Base-by-base conservation (phyloP, 2,329 filamentous ascomycete species). In the Exserohilum turcica region DNA sequence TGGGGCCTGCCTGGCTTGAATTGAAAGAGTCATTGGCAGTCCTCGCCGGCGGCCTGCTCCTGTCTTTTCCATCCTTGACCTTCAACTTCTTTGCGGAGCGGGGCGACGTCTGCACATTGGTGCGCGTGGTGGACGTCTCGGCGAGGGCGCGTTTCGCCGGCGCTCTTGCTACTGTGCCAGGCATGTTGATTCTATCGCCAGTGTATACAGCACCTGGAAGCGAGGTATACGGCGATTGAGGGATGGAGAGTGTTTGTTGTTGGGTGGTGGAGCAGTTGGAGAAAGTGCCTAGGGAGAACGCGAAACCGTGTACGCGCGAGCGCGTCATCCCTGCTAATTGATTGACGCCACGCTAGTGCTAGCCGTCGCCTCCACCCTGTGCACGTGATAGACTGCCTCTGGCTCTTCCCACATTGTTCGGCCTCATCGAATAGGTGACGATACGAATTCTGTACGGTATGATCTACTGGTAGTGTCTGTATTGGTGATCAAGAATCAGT, bases 1-100 rank as follows among this genome's bases (percentile, higher is more conserved):
- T 96, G 78, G 96, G 97, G 74, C 54, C 60, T 92, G 91, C 89
- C 92, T 59, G 85, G 89, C 93, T 58, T 82, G 54, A 86, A 72
- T 68, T 63, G 48, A 74, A 71, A 5, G 86, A 87, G 59, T 82
- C 84, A 61, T 84, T 83, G 9, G 77, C 80, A n/a, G 78, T 80
- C 70, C 83, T 84, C 62, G 88, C 84, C 3, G 87, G 87, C 48
- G 85, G 83, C 48, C 89, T 81, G 52, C 82, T 82, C 28, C 80
- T 78, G 10, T 80, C 77, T 13, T 82, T 83, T 21, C 83, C 78
- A 50, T 75, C 73, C 53, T 94, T 90, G 54, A 96, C 81, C 76
- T 91, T 95, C 59, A 91, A 84, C 77, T 94, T 96, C 81, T 97
- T 97, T 45, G 84, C 77, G 1, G 86, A 74, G 60, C 70, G 78